Evolutionary conservation across 2,329 filamentous ascomycete genomes (phyloP), one percentile per base, ranked within the genome.

Genomic region (Paradendryphiella salina): DNA sequence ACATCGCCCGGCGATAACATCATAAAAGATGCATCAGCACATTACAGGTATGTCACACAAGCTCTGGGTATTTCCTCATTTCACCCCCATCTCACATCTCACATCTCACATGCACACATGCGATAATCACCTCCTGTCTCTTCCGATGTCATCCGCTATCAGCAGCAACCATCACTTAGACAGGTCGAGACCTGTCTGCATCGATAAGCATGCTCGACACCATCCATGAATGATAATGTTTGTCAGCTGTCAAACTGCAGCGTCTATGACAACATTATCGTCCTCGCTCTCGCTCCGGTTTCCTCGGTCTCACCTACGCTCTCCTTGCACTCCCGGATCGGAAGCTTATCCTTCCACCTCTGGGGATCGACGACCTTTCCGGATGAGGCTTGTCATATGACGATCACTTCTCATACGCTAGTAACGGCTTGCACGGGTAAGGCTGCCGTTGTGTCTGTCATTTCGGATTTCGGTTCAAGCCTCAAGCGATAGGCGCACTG

Each of bases 141-240:
- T 26, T 26, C 23, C 23, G 23, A 26, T 7, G 23, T 26, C 23
- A 9, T 26, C 23, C 23, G 23, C 2, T 26, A 26, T 26, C 23
- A 26, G 23, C 23, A 26, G 23, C 8, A 26, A 10, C 23, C 8
- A 26, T 26, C 23, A 26, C 23, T 26, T 9, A 26, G 9, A 7
- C 23, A 26, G 8, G 23, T 26, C 8, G 9, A 2, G 23, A 26
- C 23, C 7, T 9, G 23, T 26, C 23, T 26, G 8, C 23, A 26
- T 26, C 8, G 23, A 26, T 26, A 26, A 26, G 23, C 23, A 26
- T 10, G 23, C 23, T 21, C 21, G 15, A 21, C 21, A 9, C 21
- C 18, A 37, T 37, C 33, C 20, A 45, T 37, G 20, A 38, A 45
- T 38, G 42, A 45, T 45, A 33, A 45, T 20, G 42, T 26, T 21